Percentiles rank a stretch among this genome's conserved stretches.
These are phyloP conservation scores for Sanghuangporus sanghuang DNA, from an alignment of 1,284 basidiomycete genomes.

Conservation along the genomic window DNA sequence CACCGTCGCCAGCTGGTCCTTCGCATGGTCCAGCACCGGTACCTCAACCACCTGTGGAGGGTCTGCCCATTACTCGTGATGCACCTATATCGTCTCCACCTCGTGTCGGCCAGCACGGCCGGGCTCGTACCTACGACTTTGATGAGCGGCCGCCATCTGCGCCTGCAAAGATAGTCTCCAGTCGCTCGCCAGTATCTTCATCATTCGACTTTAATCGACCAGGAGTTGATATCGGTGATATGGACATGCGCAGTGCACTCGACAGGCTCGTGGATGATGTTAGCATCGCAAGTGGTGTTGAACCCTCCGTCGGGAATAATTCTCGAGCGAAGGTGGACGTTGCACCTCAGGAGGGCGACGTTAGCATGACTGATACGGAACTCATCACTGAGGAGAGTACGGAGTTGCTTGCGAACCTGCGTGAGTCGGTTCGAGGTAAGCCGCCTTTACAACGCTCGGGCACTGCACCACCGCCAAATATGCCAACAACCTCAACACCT, in stretches of 20 bases:
- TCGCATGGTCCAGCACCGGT: background rate
- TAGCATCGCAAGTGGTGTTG: conserved; percentile 18
- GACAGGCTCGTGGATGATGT: conserved; percentile 77
- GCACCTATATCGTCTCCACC: background rate
- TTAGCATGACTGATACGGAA: conserved; percentile 17
- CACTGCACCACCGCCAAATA: background rate
- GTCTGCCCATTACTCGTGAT: background rate
- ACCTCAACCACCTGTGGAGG: background rate
- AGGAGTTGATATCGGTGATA: conserved; percentile 33
- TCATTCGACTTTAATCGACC: conserved; percentile 18
- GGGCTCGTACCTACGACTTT: conserved; percentile 8
- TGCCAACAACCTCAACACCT: conserved; percentile 17
- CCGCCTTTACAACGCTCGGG: background rate
- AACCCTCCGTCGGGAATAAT: conserved; percentile 5
- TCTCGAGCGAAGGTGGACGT: background rate
- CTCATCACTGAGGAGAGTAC: conserved; percentile 16
- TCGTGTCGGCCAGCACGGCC: background rate
- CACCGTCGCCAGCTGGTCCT: background rate
- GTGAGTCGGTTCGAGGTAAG: background rate
- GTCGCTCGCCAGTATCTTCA: conserved; percentile 5
- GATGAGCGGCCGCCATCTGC: background rate
- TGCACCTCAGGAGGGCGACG: conserved; percentile 6
- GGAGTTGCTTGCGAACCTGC: conserved; percentile 11
- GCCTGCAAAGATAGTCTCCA: background rate
- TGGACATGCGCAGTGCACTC: conserved; percentile 73